Conservation (phyloP, 2,329 filamentous ascomycete species). For the Myriosclerotinia duriaeana region DNA sequence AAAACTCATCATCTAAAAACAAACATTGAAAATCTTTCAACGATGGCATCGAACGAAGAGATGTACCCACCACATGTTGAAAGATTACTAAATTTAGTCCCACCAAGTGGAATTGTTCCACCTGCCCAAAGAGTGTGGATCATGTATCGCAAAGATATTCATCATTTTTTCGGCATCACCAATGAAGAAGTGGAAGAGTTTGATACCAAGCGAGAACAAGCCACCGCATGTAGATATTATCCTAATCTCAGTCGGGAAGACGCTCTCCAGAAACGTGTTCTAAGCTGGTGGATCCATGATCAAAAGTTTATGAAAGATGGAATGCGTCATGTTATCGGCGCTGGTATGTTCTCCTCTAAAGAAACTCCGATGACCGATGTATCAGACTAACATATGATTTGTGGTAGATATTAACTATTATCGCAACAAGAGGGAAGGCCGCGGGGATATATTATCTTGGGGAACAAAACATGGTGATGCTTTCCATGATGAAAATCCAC, state of each 20-base stretch:
- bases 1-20: background rate
- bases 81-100: background rate
- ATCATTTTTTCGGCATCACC: background rate
- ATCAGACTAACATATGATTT: background rate
- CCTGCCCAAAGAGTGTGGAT: too few relatives aligned
- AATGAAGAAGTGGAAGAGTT: background rate
- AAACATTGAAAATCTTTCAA: background rate
- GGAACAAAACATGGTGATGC: background rate
- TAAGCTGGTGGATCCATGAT: background rate
- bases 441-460: background rate
- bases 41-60: background rate
- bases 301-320: background rate
- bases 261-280: background rate
- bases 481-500: background rate
- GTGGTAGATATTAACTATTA: conserved; percentile 4
- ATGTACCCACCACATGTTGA: too few relatives aligned
- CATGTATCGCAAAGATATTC: background rate
- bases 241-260: background rate
- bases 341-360: background rate
- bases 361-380: rapidly evolving
- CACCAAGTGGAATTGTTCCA: background rate
- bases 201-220: background rate
- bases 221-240: background rate
- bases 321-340: background rate
- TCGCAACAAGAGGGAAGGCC: background rate